Percentiles rank a stretch among this genome's conserved stretches.
These are phyloP conservation scores for Ceratobasidium sp. DNA, from an alignment of 1,284 basidiomycete species.

Conservation along the genomic window DNA sequence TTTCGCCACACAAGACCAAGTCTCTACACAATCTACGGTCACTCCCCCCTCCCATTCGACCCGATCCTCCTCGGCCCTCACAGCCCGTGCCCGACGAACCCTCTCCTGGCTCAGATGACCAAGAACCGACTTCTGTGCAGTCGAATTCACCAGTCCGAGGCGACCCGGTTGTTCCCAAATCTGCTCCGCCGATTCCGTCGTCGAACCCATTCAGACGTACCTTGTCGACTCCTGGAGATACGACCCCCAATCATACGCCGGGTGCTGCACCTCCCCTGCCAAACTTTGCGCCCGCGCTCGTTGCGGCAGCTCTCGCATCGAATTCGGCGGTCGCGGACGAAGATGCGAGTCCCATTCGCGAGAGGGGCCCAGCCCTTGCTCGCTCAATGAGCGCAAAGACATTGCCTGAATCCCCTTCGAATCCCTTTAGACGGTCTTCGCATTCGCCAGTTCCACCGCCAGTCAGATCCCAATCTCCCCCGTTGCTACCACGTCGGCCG, in stretches of 20 bases:
- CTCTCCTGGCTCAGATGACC: conserved; percentile 16
- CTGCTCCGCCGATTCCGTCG: conserved; percentile 37
- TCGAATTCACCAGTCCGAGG: conserved; percentile 33
- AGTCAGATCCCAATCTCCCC: conserved; percentile 40
- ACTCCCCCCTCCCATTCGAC: conserved; percentile 22
- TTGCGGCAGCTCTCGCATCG: conserved; percentile 28
- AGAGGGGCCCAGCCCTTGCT: conserved; percentile 11
- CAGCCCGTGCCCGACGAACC: conserved; percentile 35
- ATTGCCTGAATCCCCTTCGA: conserved; percentile 22
- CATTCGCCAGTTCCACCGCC: conserved; percentile 34
- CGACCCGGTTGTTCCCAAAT: conserved; percentile 27
- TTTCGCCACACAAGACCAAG: conserved; percentile 31
- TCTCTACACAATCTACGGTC: conserved; percentile 34
- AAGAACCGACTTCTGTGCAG: background rate
- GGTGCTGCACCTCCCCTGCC: conserved; percentile 12
- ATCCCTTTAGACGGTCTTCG: conserved; percentile 34
- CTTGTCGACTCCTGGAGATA: conserved; percentile 34
- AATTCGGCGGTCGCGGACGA: conserved; percentile 24
- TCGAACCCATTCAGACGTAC: conserved; percentile 46
- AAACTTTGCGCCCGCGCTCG: conserved; percentile 15
- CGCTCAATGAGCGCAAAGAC: conserved; percentile 28
- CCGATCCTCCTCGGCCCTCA: conserved; percentile 24
- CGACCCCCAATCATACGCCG: conserved; percentile 21
- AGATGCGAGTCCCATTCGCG: conserved; percentile 31
- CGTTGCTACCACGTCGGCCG: conserved; percentile 44